Percentiles rank a stretch among this genome's conserved stretches.
These are phyloP conservation scores for Entophlyctis luteolus DNA, from an alignment of 192 early-diverging fungal species.

Conservation along the genomic window DNA sequence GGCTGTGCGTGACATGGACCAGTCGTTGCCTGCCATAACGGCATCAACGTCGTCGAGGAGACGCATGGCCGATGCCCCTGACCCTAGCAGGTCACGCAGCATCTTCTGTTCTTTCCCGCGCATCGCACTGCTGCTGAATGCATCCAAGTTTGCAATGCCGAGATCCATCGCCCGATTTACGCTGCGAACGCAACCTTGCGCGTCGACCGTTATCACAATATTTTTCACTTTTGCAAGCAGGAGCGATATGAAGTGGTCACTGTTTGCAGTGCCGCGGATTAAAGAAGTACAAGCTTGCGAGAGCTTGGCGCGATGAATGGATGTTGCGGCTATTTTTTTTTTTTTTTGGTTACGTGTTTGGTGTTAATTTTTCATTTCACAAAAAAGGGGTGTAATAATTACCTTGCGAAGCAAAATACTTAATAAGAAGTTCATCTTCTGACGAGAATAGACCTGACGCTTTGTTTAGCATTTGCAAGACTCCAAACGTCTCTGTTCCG, in stretches of 20 bases:
- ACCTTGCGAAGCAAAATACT: slow-evolving; percentile 20
- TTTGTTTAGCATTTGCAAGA: slow-evolving; percentile 23
- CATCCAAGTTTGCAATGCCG: background rate
- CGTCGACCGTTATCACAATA: slow-evolving; percentile 5
- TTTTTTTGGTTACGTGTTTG: background rate
- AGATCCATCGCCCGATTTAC: slow-evolving; percentile 5
- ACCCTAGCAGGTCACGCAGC: background rate
- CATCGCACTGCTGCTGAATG: background rate
- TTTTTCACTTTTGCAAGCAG: background rate
- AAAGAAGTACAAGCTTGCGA: no score
- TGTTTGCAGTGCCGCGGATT: background rate
- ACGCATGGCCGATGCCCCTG: no score
- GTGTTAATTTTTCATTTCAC: background rate
- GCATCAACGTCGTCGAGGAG: background rate
- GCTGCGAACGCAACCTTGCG: background rate
- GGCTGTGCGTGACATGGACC: background rate
- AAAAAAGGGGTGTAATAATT: background rate
- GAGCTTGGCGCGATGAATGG: no score
- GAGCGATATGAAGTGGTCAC: background rate
- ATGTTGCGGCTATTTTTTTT: no score
- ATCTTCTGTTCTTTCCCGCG: background rate
- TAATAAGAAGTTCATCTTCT: background rate
- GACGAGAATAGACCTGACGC: background rate
- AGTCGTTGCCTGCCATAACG: background rate
- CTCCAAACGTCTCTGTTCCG: slow-evolving; percentile 4